Evolutionary conservation across 768 basidiomycete species (phyloP).

Genomic region (Boletus speciosus): DNA sequence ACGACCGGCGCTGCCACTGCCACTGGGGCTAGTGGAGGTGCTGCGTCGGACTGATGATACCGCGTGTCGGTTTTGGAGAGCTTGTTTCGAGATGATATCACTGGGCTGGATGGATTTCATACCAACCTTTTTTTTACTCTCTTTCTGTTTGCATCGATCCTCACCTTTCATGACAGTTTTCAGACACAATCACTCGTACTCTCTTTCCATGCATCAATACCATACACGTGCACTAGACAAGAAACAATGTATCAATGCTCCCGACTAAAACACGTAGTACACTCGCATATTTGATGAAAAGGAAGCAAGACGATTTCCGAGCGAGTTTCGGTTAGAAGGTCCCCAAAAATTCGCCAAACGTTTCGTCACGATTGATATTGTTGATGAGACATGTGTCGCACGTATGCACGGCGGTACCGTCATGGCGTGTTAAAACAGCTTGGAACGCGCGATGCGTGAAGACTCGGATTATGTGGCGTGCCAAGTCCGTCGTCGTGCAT

Average conservation of each 20-base stretch:
- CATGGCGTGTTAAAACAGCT: background rate
- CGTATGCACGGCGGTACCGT: background rate
- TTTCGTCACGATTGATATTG: background rate
- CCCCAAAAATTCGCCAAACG: background rate
- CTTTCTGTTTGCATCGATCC: background rate
- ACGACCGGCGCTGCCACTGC: too few relatives aligned
- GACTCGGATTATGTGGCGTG: too few relatives aligned
- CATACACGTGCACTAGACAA: background rate
- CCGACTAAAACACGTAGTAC: background rate
- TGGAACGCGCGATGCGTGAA: background rate
- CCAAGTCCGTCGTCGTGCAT: background rate
- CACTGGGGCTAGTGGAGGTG: background rate
- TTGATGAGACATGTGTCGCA: background rate
- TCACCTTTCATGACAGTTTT: background rate
- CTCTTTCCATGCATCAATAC: background rate
- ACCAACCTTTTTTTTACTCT: background rate
- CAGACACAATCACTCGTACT: background rate
- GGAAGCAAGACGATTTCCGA: background rate
- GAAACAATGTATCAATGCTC: background rate
- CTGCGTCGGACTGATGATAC: slow-evolving; percentile 12
- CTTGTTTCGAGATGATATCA: background rate
- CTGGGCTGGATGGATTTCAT: background rate
- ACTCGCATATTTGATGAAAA: background rate
- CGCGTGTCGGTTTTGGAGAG: background rate
- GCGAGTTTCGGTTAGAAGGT: background rate